Base-by-base conservation (phyloP, 768 basidiomycete species). In the Tricholoma sp. region DNA sequence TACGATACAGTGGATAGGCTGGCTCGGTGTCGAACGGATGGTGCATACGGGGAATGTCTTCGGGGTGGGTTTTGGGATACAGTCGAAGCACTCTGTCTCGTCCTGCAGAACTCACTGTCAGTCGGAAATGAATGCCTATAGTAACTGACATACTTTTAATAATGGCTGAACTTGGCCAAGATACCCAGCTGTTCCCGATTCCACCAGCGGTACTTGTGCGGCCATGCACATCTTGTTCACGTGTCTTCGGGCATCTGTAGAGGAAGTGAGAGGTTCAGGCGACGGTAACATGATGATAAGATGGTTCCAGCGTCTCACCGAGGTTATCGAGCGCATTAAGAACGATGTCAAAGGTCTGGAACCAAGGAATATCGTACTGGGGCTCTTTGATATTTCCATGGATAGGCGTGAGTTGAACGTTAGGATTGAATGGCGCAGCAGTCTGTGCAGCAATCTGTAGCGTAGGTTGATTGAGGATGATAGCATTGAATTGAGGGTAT, bases 141-240 rank as follows among this genome's bases (percentile, higher is more conserved):
- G 50, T 32, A 11, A 42, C 12, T 57, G 6, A 56, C 69, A 53
- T 55, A 91, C 94, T 79, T 93, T 93, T 52, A 93, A 72, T 44
- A 98, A 76, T 18, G 97, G 96, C 59, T 97, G 95, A 0, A 98
- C 96, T 67, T 99, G 97, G 11, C 97, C 97, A 6, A 97, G 79
- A 68, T 98, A 99, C 0, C 97, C 97, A 4, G 94, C 93, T 2
- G 97, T 98, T 2, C 97, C 97, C 8, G 91, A 94, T 66, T 99
- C 97, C 18, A 99, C 92, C 6, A 98, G 78, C 0, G 95, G 95
- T 0, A 96, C 82, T 53, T 81, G 78, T 4, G 90, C 91, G 1
- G 96, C 94, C 79, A 97, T 89, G 69, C 97, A 98, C 87, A 99
- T 94, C 67, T 88, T 89, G 75, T 98, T 98, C 50, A 98, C 94